Conservation (phyloP, 1,284 basidiomycete species). For the Kwoniella shivajii region DNA sequence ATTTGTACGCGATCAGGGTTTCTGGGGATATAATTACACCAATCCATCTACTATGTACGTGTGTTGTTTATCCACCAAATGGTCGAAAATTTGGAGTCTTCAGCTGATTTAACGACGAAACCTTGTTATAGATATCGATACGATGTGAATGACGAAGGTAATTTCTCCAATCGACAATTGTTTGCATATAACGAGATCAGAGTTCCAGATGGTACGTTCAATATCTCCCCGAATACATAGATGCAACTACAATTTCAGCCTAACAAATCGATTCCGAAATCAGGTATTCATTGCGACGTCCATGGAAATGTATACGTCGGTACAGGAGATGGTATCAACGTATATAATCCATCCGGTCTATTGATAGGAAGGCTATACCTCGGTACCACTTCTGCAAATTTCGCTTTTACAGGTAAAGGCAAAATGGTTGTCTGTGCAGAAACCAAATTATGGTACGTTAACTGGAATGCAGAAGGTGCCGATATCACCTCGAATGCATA, state of each 20-base stretch:
- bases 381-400: constrained; percentile 64
- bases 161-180: constrained; percentile 66
- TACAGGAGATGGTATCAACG: constrained; percentile 71
- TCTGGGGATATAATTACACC: constrained; percentile 63
- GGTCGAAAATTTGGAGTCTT: no score
- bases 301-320: constrained; percentile 72
- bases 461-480: constrained; percentile 51
- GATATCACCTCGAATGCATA: constrained; percentile 28
- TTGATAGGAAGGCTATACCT: constrained; percentile 75
- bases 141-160: constrained; percentile 64
- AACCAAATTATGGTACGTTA: constrained; percentile 66
- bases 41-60: constrained; percentile 68
- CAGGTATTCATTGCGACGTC: constrained; percentile 61
- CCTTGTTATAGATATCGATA: constrained; percentile 64
- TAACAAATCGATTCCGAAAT: no score
- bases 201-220: constrained; percentile 60
- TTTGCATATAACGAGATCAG: constrained; percentile 73
- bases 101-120: not conserved
- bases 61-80: no score
- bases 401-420: constrained; percentile 66
- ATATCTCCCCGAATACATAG: no score
- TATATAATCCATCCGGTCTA: constrained; percentile 66
- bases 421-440: constrained; percentile 69
- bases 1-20: constrained; percentile 64
- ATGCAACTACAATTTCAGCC: no score